Base-by-base conservation (phyloP, 768 basidiomycete species). In the Podaxis rugospora region DNA sequence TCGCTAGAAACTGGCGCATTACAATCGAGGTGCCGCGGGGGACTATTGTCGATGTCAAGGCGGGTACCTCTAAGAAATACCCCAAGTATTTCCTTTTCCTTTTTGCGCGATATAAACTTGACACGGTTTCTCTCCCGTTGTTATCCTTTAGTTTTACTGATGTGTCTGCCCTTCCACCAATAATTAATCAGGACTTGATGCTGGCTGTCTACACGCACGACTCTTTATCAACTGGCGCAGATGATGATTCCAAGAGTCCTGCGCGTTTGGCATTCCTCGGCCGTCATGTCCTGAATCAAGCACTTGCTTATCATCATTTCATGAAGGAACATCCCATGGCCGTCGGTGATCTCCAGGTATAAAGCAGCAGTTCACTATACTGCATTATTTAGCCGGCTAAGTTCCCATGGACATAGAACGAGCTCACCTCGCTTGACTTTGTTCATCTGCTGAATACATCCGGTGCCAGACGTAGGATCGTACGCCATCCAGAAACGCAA, bases 11-110 rank as follows among this genome's bases (percentile, higher is more conserved):
- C 3, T 76, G 88, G 11, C 86, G 87, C 2, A 65, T 78, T 10
- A 75, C 75, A 3, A 61, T 89, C 21, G 76, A 86, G 3, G 68
- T 87, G n/a, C 64, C 68, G 9, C 72, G 79, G 18, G 78, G 83
- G 46, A 92, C 89, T 4, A 74, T 94, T 51, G 76, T 71, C 5
- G 87, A 92, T 61, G 78, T 94, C 61, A 94, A 95, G 75, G 70
- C 68, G 18, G 83, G 83, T 14, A 77, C 95, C 61, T 77, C 83
- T 7, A 62, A 67, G 2, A 72, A 71, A 62, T 76, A 70, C 53
- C 75, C 75, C 2, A 76, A 77, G 78, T 77, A 61, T 51, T 51
- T 39, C 51, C 46, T 35, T 44, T 44, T 9, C 18, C 4, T 51
- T 55, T n/a, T 16, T 55, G 21, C 11, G 18, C 21, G 21, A 14